phyloP scores from a whole-genome alignment of 768 basidiomycete genomes.

The Podaxis sp. region DNA sequence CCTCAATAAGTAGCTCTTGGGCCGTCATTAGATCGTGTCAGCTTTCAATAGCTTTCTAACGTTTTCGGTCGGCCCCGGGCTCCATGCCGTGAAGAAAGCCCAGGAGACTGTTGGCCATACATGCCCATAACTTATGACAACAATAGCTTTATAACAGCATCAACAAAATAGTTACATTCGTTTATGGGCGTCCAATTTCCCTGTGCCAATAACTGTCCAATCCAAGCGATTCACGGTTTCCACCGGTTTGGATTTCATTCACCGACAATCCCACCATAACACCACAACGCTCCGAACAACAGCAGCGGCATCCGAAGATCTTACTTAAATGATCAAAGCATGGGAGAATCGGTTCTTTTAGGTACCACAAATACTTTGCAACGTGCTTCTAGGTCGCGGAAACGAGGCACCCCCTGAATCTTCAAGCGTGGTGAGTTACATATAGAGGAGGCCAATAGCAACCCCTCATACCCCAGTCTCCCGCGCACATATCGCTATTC shows the following conservation, averaged over 20 bases:
- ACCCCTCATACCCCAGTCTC: neutral
- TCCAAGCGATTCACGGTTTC: neutral
- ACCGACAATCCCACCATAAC: conserved; percentile 4
- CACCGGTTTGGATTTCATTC: neutral
- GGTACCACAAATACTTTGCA: conserved; percentile 3
- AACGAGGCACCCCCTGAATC: conserved; percentile 16
- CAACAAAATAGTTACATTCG: neutral
- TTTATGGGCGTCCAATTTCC: neutral
- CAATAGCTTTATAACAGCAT: conserved; percentile 6
- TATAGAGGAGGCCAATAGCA: conserved; percentile 8
- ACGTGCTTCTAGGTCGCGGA: conserved; percentile 13
- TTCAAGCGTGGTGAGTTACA: conserved; percentile 9
- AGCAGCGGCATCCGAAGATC: neutral
- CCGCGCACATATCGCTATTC: neutral
- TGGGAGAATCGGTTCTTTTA: conserved; percentile 13
- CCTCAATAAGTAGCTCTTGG: neutral
- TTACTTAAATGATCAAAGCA: conserved; percentile 11
- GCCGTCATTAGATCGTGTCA: neutral
- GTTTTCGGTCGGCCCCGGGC: neutral
- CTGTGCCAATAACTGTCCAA: neutral
- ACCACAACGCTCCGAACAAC: conserved; percentile 6
- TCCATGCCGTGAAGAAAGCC: neutral
- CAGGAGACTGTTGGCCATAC: neutral
- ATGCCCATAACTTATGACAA: neutral
- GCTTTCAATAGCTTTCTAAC: neutral